Percentiles rank a stretch among this genome's conserved stretches.
Evolutionary conservation across 345 rosid species (phyloP).

Genomic region (Anastatica hierochuntica): DNA sequence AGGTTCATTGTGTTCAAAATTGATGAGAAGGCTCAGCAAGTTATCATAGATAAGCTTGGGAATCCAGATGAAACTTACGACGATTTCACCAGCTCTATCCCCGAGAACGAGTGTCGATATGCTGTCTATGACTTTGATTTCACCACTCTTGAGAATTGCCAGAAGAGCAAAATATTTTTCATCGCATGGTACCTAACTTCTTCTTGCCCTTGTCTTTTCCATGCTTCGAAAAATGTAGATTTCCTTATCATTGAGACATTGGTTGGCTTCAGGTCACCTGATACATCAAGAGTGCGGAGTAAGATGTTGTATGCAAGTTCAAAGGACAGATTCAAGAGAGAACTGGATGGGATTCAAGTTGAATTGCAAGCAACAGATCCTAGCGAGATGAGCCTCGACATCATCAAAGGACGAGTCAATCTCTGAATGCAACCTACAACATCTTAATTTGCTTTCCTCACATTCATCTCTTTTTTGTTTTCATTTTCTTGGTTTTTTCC

Average conservation of each 20-base stretch:
- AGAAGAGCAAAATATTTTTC: conserved; percentile 70
- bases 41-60: conserved; percentile 48
- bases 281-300: conserved; percentile 55
- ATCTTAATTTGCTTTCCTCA: neutral
- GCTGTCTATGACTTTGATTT: conserved; percentile 43
- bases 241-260: neutral
- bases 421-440: conserved; percentile 11
- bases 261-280: conserved; percentile 46
- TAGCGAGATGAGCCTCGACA: too few species aligned
- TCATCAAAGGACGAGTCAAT: conserved; percentile 46
- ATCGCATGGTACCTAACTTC: conserved; percentile 42
- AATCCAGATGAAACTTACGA: conserved; percentile 46
- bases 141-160: conserved; percentile 55
- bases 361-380: too few species aligned
- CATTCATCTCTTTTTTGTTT: conserved; percentile 1
- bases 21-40: conserved; percentile 54
- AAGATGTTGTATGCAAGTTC: conserved; percentile 78
- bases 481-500: neutral
- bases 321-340: too few species aligned
- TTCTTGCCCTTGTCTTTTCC: neutral
- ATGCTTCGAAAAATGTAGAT: neutral
- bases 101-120: conserved; percentile 55
- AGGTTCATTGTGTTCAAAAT: conserved; percentile 60
- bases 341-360: too few species aligned
- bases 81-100: conserved; percentile 43